Evolutionary conservation across 2,329 filamentous ascomycete genomes (phyloP), one percentile per base, ranked within the genome.

Genomic region (Bisporella sp.): DNA sequence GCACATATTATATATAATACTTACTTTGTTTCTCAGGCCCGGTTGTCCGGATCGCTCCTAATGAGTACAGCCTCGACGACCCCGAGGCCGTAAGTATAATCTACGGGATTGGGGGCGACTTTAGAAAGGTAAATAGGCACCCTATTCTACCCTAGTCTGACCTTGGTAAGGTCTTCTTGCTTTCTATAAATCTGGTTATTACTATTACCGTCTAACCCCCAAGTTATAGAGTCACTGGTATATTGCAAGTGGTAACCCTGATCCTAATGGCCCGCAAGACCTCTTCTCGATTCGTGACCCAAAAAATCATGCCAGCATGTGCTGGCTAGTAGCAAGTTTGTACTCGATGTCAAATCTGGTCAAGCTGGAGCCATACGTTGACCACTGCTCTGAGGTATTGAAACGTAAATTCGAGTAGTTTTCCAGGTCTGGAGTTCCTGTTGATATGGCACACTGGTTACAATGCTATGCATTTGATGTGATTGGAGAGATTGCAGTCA

Each of bases 341-440:
- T 76, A 75, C 52, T 70, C 70, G 4, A 72, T 77, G 69, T 72
- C 66, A 12, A 68, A 68, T 6, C 56, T 77, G 5, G 61, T 74
- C 1, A 63, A 66, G 41, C 75, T 74, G 48, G 73, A 77, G 55
- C 58, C 64, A 1, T 74, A 71, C 46, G 73, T 75, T 1, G 68
- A 77, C 53, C 60, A 71, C 5, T 74, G 71, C 48, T 63, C 69
- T 1, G 66, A 69, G 28, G 53, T 75, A 0, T 68, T 76, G 31
- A 44, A 59, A 2, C 53, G 62, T 32, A 59, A 64, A 5, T 58
- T 75, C n/a, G 49, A 47, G 1, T 68, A 71, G 48, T 67, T 69
- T 31, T 65, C 21, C 21, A 21, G 21, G 21, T 21, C 21, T 68
- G 58, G 57, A 0, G n/a, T 61, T 5, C 47, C 53, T 0, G 53